Base-by-base conservation (phyloP, 208 protist species). In the Vickermania ingenoplastis region DNA sequence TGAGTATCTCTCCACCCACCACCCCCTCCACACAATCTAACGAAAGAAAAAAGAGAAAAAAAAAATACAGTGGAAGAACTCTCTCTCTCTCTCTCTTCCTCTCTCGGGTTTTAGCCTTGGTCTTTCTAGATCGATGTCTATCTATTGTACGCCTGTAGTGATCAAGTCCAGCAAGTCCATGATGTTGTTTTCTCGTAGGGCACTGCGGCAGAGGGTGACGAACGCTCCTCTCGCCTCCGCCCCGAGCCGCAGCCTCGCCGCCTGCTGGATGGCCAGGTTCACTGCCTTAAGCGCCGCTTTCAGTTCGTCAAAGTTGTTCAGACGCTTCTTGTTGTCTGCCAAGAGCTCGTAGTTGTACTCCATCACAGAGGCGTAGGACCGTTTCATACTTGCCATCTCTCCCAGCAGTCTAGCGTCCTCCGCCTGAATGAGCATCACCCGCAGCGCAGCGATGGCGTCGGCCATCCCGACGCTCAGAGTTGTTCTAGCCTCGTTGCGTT, bases 381-480 rank as follows among this genome's bases (percentile, higher is more conserved):
- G 75, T 59, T 79, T 74, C 88, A 97, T 96, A 51, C 53, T 50
- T 22, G 27, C 30, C 59, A 97, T 88, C 61, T 97, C 84, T 17
- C 64, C 74, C 26, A 97, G 75, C n/a, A 97, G 59, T 29, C 94
- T 70, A 5, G 93, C 78, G 54, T 98, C 92, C 74, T 98, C 94
- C 25, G 92, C 93, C 41, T 79, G 77, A 29, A 95, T 79, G 22
- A 97, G 82, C 41, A 97, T 62, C 36, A 84, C 77, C 68, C 97
- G 97, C n/a, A 97, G 65, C 4, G 73, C 68, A 14, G 86, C 66
- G 5, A 89, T 87, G 1, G 69, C 71, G 63, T 97, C 94, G 1
- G 94, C 96, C 86, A 98, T 97, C 63, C 96, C 91, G 1, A 86
- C 82, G 51, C 80, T 95, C 30, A 98, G 75, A 72, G 89, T 85